Percentiles rank a stretch among this genome's conserved stretches.
phyloP scores from a whole-genome alignment of 345 rosid species.

The Erysimum cheiranthoides region DNA sequence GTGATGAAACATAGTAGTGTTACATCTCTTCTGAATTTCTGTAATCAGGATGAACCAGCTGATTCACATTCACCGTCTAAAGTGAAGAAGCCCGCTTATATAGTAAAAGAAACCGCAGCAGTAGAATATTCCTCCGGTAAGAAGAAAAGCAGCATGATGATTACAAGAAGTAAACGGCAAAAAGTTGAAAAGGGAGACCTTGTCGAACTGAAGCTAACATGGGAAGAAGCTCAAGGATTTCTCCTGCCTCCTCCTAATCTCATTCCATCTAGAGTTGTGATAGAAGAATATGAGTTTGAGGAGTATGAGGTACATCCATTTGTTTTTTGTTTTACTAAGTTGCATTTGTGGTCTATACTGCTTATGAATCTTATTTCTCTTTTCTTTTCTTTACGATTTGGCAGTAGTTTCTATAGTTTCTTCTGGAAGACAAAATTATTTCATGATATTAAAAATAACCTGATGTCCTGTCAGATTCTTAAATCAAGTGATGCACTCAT shows the following conservation, averaged over 20 bases:
- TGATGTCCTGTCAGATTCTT: slow-evolving; percentile 3
- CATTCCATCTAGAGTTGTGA: slow-evolving; percentile 65
- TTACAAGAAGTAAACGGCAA: slow-evolving; percentile 76
- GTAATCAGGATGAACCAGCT: slow-evolving; percentile 66
- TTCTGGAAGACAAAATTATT: slow-evolving; percentile 9
- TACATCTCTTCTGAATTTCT: slow-evolving; percentile 47
- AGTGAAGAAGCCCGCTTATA: slow-evolving; percentile 72
- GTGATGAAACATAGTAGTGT: slow-evolving; percentile 24
- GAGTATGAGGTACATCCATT: slow-evolving; percentile 80
- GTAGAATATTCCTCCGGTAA: slow-evolving; percentile 59
- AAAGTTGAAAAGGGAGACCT: slow-evolving; percentile 77
- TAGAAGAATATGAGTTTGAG: slow-evolving; percentile 92
- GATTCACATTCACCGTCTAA: slow-evolving; percentile 71
- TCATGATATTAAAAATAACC: slow-evolving; percentile 1
- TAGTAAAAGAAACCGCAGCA: slow-evolving; percentile 72
- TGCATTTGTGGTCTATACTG: slow-evolving; percentile 22
- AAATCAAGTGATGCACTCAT: slow-evolving; percentile 30
- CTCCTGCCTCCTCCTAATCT: slow-evolving; percentile 82
- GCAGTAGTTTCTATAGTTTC: background rate
- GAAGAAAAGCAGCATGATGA: slow-evolving; percentile 67
- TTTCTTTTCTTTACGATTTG: slow-evolving; percentile 17
- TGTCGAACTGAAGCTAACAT: slow-evolving; percentile 77
- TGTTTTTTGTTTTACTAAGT: slow-evolving; percentile 13
- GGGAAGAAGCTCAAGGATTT: slow-evolving; percentile 95
- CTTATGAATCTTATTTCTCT: slow-evolving; percentile 17